phyloP scores from a whole-genome alignment of 805 yeast genomes.

The Teunomyces aglyptinius region DNA sequence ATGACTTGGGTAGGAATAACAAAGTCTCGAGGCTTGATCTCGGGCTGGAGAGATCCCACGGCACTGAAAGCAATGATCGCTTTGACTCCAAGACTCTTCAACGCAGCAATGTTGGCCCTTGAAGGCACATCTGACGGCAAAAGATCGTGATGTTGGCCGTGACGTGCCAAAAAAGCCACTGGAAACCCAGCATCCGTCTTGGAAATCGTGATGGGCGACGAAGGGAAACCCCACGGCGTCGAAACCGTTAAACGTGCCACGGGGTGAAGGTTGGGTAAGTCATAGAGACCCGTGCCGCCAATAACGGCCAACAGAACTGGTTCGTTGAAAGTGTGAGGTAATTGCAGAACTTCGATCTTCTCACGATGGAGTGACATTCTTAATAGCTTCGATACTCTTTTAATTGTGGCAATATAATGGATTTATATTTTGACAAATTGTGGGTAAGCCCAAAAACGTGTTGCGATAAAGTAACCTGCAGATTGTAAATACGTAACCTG shows the following conservation, averaged over 20 bases:
- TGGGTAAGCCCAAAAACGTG: background rate
- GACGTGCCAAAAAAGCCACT: slow-evolving; percentile 93
- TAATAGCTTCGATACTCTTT: background rate
- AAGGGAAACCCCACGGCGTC: slow-evolving; percentile 98
- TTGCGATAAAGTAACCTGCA: slow-evolving; percentile 1
- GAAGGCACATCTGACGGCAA: slow-evolving; percentile 92
- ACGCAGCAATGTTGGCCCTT: slow-evolving; percentile 93
- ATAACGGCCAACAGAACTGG: slow-evolving; percentile 83
- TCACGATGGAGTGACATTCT: slow-evolving; percentile 39
- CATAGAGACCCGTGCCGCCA: slow-evolving; percentile 98
- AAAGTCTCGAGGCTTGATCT: slow-evolving; percentile 91
- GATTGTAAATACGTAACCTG: too few relatives aligned
- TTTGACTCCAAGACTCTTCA: slow-evolving; percentile 81
- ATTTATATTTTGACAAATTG: background rate
- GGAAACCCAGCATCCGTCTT: slow-evolving; percentile 72
- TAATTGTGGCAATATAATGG: background rate
- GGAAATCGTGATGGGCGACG: slow-evolving; percentile 91
- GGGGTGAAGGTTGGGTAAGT: slow-evolving; percentile 75
- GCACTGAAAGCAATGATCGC: slow-evolving; percentile 92
- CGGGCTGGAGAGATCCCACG: slow-evolving; percentile 89
- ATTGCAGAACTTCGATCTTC: slow-evolving; percentile 19
- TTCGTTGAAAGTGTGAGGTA: slow-evolving; percentile 56
- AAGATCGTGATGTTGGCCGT: slow-evolving; percentile 85
- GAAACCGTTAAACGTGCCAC: slow-evolving; percentile 78
- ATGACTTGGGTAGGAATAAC: slow-evolving; percentile 95